Percentiles rank a stretch among this genome's conserved stretches.
Evolutionary conservation across 768 basidiomycete genomes (phyloP).

Genomic region (Suillus subaureus): DNA sequence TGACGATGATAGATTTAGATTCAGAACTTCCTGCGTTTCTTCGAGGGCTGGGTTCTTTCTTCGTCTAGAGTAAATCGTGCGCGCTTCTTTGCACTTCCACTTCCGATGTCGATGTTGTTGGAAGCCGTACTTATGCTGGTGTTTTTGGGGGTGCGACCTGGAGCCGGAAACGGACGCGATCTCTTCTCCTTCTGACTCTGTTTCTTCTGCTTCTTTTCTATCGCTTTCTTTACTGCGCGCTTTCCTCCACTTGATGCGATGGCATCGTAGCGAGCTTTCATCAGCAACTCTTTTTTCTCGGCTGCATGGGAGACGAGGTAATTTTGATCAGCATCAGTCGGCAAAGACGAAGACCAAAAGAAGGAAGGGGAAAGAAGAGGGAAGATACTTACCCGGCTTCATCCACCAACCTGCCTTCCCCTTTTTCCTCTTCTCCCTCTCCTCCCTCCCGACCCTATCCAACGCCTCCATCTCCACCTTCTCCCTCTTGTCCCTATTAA

Average conservation of each 20-base stretch:
- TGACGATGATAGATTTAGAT: background rate
- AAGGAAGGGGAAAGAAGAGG: background rate
- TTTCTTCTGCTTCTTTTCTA: slow-evolving; percentile 90
- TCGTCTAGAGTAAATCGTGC: slow-evolving; percentile 14
- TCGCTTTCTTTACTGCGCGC: slow-evolving; percentile 80
- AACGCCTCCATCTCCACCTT: slow-evolving; percentile 73
- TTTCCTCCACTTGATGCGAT: slow-evolving; percentile 77
- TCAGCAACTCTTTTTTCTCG: slow-evolving; percentile 74
- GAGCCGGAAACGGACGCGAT: slow-evolving; percentile 62
- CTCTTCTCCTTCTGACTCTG: slow-evolving; percentile 87
- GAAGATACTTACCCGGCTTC: slow-evolving; percentile 65
- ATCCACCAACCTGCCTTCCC: slow-evolving; percentile 88
- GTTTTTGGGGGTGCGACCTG: background rate
- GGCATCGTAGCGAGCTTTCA: slow-evolving; percentile 78
- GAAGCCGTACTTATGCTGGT: background rate
- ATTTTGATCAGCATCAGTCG: slow-evolving; percentile 13
- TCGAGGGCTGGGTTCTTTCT: slow-evolving; percentile 12
- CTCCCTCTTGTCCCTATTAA: slow-evolving; percentile 72
- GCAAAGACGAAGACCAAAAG: background rate
- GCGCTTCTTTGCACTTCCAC: slow-evolving; percentile 19
- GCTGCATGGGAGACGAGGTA: slow-evolving; percentile 42
- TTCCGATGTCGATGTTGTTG: background rate
- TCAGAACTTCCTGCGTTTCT: slow-evolving; percentile 25
- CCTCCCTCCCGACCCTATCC: slow-evolving; percentile 44
- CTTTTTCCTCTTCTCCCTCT: slow-evolving; percentile 59